Evolutionary conservation across 2,329 filamentous ascomycete species (phyloP), one percentile per base, ranked within the genome.

Genomic region (Botryosphaeria dothidea): DNA sequence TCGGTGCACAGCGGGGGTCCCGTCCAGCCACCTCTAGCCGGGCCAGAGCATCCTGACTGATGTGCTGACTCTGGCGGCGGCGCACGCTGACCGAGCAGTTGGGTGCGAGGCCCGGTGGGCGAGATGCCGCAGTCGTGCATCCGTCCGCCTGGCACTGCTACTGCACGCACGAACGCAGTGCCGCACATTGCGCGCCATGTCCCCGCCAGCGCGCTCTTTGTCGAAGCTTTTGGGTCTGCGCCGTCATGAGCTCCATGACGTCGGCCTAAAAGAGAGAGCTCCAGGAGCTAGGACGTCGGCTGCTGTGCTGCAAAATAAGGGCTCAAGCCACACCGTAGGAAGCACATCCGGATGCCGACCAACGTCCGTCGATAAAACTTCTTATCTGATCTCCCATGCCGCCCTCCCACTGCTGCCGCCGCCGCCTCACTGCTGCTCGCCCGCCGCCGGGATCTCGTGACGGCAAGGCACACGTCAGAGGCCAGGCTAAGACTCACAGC

Each of bases 341-440:
- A 31, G 49, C 49, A 52, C 29, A 27, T 21, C 49, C 49, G 49
- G 29, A 27, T 23, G 36, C 54, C 36, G 17, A 43, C 17, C 54
- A 34, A 43, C 11, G 54, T 34, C 56, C 56, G 56, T 17, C 56
- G 56, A 45, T 46, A 60, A 46, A 60, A 34, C 56, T 34, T 60
- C 56, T 60, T 60, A 60, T 60, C 56, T 60, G 56, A 60, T 46
- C 41, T 46, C 41, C 25, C 31, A n/a, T 19, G 51, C 27, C 51
- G 31, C n/a, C 31, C 13, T 17, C 27, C 43, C 38, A 15, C 11
- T 5, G 11, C 38, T 34, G 6, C 31, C 6, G 31, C 31, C 31
- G 43, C 46, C 38, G 56, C 41, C 38, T 45, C 56, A 31, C 25
- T 34, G 13, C 45, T 11, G 46, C 23, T 27, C 7, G 1, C 7